These are phyloP conservation scores for Tritrichomonas musculus DNA, from an alignment of 208 protist species.

Conservation along the genomic window DNA sequence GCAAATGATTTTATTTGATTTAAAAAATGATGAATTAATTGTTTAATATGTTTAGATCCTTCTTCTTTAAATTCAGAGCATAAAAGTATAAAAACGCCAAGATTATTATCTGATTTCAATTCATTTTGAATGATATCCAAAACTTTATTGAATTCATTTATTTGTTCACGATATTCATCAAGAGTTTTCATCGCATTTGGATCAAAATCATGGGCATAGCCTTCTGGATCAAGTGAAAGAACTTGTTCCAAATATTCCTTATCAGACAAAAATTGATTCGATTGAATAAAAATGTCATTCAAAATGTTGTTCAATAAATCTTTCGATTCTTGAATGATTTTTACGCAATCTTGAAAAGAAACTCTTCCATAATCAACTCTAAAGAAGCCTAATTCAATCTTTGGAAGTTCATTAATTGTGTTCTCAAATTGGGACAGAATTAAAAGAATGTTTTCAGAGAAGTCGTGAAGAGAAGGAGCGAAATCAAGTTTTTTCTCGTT, in stretches of 20 bases:
- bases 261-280: not conserved
- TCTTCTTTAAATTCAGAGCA: not conserved
- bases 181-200: slow-evolving; percentile 27
- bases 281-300: not conserved
- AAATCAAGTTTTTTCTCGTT: not conserved
- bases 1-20: not conserved
- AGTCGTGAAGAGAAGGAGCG: not conserved
- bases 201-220: not conserved
- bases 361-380: not conserved
- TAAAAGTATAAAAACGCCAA: not conserved
- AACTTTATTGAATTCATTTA: not conserved
- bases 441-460: not conserved
- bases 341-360: not conserved
- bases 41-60: not conserved
- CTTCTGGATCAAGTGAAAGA: not conserved
- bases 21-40: slow-evolving; percentile 8
- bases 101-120: not conserved
- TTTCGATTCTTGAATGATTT: not conserved
- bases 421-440: not conserved
- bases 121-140: not conserved
- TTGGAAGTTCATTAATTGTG: not conserved
- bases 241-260: not conserved
- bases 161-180: not conserved
- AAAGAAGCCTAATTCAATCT: not conserved
- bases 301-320: not conserved